A percentile compares a stretch with the other conserved stretches of the same genome.
Conservation (phyloP, 164 flowering plant species). For the Tinospora cordifolia region DNA sequence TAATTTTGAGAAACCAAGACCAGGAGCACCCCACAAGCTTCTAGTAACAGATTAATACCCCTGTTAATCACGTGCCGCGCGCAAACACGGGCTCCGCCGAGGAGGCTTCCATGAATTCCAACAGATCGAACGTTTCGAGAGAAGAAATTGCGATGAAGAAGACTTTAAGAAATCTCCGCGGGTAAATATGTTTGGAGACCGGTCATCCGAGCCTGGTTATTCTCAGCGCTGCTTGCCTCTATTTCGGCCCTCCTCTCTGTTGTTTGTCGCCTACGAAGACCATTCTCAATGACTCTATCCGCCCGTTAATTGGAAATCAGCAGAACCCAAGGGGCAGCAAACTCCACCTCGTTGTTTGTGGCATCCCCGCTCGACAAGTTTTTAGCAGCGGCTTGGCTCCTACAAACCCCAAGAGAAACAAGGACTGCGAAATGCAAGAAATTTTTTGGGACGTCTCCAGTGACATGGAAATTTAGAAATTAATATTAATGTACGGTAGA, state of each 20-base stretch:
- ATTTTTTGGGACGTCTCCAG: no score
- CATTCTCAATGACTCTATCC: background rate
- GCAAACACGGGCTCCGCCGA: no score
- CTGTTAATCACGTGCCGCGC: no score
- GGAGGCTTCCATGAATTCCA: background rate
- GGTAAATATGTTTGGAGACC: background rate
- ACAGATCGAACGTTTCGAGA: no score
- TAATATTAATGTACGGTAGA: no score
- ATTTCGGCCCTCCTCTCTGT: no score
- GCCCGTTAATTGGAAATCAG: constrained; percentile 5
- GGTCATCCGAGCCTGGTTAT: background rate
- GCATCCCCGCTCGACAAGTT: constrained; percentile 15
- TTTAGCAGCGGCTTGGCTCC: constrained; percentile 11
- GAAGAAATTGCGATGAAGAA: no score
- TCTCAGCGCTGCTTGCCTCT: background rate
- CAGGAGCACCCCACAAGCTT: constrained; percentile 6
- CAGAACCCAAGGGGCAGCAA: constrained; percentile 10
- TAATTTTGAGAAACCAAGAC: constrained; percentile 18
- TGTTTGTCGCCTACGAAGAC: background rate
- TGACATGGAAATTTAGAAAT: no score
- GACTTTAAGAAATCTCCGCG: no score
- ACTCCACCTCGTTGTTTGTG: background rate
- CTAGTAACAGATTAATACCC: constrained; percentile 9
- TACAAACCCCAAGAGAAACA: background rate
- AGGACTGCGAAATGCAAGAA: no score